Conservation (phyloP, 2,329 filamentous ascomycete genomes). For the Didymella segeticola region DNA sequence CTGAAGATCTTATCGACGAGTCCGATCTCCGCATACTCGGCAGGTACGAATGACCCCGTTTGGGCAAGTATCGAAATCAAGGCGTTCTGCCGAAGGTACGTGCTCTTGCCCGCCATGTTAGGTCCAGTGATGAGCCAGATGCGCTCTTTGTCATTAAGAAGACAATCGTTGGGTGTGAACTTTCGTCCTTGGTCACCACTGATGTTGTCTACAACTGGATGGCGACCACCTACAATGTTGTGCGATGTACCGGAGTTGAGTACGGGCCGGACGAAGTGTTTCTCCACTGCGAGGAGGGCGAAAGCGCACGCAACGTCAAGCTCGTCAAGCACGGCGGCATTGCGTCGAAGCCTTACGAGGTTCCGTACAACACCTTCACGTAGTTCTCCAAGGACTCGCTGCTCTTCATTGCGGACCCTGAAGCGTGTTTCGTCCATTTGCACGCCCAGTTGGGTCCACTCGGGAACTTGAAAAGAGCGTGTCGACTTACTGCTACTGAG, state of each 20-base stretch:
- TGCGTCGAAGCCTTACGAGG: conserved; percentile 84
- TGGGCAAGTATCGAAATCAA: conserved; percentile 93
- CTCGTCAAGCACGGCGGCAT: conserved; percentile 90
- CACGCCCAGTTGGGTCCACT: conserved; percentile 84
- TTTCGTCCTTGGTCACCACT: conserved; percentile 78
- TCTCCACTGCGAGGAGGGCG: conserved; percentile 77
- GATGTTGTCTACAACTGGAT: conserved; percentile 89
- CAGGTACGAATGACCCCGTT: conserved; percentile 90
- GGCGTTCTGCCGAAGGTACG: conserved; percentile 93
- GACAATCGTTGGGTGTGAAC: conserved; percentile 87
- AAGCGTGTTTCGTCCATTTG: conserved; percentile 78
- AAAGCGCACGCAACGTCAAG: conserved; percentile 90
- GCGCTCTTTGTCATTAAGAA: conserved; percentile 78
- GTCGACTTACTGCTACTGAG: conserved; percentile 85
- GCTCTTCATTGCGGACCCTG: conserved; percentile 84
- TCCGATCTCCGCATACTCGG: conserved; percentile 82
- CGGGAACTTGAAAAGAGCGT: conserved; percentile 79
- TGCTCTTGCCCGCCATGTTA: conserved; percentile 99
- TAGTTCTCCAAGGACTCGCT: conserved; percentile 76
- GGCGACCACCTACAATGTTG: conserved; percentile 82
- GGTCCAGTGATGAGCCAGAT: conserved; percentile 76
- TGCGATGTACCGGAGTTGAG: conserved; percentile 70
- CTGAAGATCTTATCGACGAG: conserved; percentile 97
- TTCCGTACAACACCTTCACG: conserved; percentile 79
- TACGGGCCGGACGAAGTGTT: conserved; percentile 74